Conservation (phyloP, 2,329 filamentous ascomycete genomes). For the Penicillium brasilianum region DNA sequence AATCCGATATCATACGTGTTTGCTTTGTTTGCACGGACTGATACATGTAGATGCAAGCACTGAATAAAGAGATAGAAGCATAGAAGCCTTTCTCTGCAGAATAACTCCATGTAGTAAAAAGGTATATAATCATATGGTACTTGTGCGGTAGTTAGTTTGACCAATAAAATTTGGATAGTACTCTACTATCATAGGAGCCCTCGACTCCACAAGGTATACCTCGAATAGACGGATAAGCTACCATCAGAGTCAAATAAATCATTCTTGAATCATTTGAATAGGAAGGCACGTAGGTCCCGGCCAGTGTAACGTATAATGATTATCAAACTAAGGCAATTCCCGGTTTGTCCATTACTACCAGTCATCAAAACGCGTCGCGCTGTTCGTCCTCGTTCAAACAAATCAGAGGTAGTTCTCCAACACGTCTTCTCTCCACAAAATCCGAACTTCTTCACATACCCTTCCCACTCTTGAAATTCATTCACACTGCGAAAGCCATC, state of each 20-base stretch:
- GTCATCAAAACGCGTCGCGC: neutral
- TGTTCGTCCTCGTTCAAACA: neutral
- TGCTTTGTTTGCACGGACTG: constrained; percentile 29
- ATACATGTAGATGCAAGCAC: neutral
- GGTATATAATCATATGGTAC: no score
- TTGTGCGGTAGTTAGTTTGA: no score
- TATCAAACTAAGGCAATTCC: neutral
- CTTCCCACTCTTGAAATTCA: neutral
- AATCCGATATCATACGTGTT: constrained; percentile 21
- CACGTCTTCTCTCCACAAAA: neutral
- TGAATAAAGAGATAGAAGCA: neutral
- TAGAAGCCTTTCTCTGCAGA: no score
- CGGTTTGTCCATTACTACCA: neutral
- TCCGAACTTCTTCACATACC: neutral
- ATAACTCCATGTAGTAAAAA: no score
- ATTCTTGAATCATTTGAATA: neutral
- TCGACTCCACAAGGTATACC: no score
- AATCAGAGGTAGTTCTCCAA: neutral
- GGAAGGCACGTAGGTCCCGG: neutral
- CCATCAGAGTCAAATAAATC: neutral
- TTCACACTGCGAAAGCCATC: neutral
- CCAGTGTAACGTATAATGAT: neutral
- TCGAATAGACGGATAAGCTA: no score
- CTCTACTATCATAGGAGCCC: no score
- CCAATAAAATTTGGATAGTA: no score